A percentile compares a stretch with the other conserved stretches of the same genome.
phyloP scores from a whole-genome alignment of 2,329 filamentous ascomycete genomes.

The Aureobasidium mangrovei region DNA sequence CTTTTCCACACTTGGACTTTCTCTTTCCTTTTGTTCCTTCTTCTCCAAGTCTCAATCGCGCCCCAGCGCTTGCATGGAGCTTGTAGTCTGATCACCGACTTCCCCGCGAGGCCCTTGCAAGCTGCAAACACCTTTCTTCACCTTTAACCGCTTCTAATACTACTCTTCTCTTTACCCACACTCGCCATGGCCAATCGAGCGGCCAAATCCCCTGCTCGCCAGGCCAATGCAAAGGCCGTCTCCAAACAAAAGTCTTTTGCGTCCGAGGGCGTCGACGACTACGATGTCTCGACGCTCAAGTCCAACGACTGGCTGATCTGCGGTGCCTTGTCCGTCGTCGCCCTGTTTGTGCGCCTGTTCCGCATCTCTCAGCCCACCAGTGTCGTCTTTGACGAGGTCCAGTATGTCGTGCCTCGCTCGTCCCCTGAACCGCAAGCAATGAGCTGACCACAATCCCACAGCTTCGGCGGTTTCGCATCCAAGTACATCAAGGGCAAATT shows the following conservation, averaged over 20 bases:
- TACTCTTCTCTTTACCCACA: not conserved
- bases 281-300: constrained; percentile 85
- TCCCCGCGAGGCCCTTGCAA: constrained; percentile 2
- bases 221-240: not conserved
- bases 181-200: constrained; percentile 8
- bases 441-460: constrained; percentile 33
- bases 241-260: constrained; percentile 47
- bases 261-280: constrained; percentile 72
- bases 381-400: constrained; percentile 98
- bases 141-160: constrained; percentile 10
- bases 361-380: constrained; percentile 93
- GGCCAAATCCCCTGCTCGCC: constrained; percentile 13
- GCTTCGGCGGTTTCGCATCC: constrained; percentile 93
- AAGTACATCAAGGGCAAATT: constrained; percentile 99
- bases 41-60: not conserved
- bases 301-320: constrained; percentile 74
- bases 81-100: constrained; percentile 6
- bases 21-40: not conserved
- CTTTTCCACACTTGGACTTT: not conserved
- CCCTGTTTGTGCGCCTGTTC: constrained; percentile 76
- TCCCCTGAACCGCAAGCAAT: constrained; percentile 1
- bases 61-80: constrained; percentile 9
- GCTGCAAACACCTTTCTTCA: constrained; percentile 1
- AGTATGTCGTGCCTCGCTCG: constrained; percentile 54
- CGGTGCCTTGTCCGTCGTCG: constrained; percentile 62